Evolutionary conservation across 352 stramenopile genomes (phyloP).

Genomic region (Phytophthora litchii): DNA sequence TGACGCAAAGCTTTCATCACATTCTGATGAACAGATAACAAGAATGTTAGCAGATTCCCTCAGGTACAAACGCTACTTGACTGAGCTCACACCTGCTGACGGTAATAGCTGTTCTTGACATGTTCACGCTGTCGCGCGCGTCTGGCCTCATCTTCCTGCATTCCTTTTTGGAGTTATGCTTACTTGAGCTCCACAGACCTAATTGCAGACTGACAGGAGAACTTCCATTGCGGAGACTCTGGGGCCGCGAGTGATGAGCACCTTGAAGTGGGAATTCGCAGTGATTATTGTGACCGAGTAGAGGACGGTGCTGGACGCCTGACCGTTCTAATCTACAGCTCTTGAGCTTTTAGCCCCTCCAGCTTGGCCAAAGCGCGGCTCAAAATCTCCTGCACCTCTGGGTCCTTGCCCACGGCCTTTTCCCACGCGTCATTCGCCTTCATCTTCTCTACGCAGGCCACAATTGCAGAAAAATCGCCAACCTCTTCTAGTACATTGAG

Average conservation of each 20-base stretch:
- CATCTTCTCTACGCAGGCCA: conserved; percentile 39
- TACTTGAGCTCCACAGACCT: conserved; percentile 8
- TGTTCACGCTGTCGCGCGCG: conserved; percentile 68
- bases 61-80: not conserved
- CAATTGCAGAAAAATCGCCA: conserved; percentile 32
- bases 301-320: no score
- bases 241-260: conserved; percentile 11
- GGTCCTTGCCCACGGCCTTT: conserved; percentile 40
- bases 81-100: conserved; percentile 31
- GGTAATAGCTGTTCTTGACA: conserved; percentile 56
- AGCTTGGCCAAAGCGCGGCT: conserved; percentile 24
- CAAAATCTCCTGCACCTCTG: conserved; percentile 41
- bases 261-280: conserved; percentile 28
- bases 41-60: conserved; percentile 12
- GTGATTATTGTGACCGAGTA: conserved; percentile 10
- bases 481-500: conserved; percentile 47
- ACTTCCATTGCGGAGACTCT: conserved; percentile 16
- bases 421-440: conserved; percentile 36
- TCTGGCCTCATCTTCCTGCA: conserved; percentile 25
- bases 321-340: conserved; percentile 24
- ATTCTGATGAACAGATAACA: conserved; percentile 29
- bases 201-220: conserved; percentile 18
- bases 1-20: conserved; percentile 42
- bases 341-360: conserved; percentile 5
- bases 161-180: not conserved